Base-by-base conservation (phyloP, 352 stramenopile genomes). In the Phytophthora fragariaefolia region DNA sequence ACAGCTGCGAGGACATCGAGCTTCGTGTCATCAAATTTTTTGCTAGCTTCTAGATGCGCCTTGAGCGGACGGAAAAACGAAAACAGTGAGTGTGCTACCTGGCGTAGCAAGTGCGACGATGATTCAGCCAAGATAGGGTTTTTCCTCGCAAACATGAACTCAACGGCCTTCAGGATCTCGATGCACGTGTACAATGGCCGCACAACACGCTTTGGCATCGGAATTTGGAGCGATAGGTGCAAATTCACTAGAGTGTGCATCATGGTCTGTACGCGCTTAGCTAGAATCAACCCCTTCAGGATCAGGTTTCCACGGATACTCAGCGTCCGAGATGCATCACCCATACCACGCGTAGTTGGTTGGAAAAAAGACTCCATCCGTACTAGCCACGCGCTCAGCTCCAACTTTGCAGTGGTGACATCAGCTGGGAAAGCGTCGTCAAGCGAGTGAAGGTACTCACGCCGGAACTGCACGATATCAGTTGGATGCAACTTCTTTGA, bases 131-230 rank as follows among this genome's bases (percentile, higher is more conserved):
- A 51, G 24, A 95, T 87, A 5, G 87, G 86, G 64, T 93, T 94
- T 58, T 96, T 96, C 15, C 89, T 73, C 13, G 87, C 87, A 63
- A 97, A 92, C 90, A 97, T 97, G 55, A 97, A 97, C 66, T 98
- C 92, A 28, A 98, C 90, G 3, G 88, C 87, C 72, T 98, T 98
- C 23, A 97, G 66, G 30, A 97, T 91, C 42, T 97, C 89, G 47
- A 97, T 91, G 50, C 94, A 96, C 12, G 84, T 94, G 58, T 96
- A 91, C 42, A 97, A 50, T 3, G 91, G 88, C n/a, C 85, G 72
- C 26, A 97, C 92, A 22, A 91, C 83, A 9, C 77, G 80, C 65
- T 92, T 97, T n/a, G 78, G 83, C 85, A 94, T 94, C 8, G 88
- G 93, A 42, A 90, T 93, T 34, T 85, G 77, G 20, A 98, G 74